A percentile compares a stretch with the other conserved stretches of the same genome.
These are phyloP conservation scores for Glebionis coronaria DNA, from an alignment of 129 eudicot species.

Conservation along the genomic window DNA sequence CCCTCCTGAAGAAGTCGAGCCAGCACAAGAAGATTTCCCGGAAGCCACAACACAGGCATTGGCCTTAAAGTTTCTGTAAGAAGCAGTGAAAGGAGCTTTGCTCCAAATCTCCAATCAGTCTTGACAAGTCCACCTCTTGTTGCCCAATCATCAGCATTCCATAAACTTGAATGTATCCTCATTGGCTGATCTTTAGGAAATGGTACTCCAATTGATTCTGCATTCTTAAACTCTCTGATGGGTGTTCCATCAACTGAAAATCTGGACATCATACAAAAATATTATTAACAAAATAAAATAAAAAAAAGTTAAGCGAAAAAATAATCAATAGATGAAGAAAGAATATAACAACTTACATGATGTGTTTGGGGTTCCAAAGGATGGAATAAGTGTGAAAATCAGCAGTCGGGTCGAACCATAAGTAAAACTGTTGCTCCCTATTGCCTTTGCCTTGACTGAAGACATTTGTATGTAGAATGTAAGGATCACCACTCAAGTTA, in stretches of 20 bases:
- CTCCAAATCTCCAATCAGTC: slow-evolving; percentile 72
- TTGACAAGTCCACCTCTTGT: slow-evolving; percentile 67
- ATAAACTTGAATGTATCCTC: slow-evolving; percentile 66
- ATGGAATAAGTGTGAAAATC: slow-evolving; percentile 69
- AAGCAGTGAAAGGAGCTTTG: slow-evolving; percentile 66
- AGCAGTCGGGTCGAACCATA: slow-evolving; percentile 72
- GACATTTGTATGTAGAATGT: slow-evolving; percentile 34
- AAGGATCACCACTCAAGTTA: slow-evolving; percentile 36
- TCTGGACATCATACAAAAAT: slow-evolving; percentile 17
- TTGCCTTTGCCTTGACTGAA: slow-evolving; percentile 60
- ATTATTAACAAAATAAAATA: too few relatives aligned
- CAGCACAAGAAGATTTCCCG: slow-evolving; percentile 44
- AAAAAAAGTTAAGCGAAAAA: too few relatives aligned
- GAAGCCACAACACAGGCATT: slow-evolving; percentile 51
- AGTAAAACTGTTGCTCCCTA: slow-evolving; percentile 59
- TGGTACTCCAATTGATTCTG: slow-evolving; percentile 49
- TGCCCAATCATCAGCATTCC: slow-evolving; percentile 85
- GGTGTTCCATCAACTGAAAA: slow-evolving; percentile 76
- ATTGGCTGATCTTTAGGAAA: slow-evolving; percentile 56
- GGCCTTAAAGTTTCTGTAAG: slow-evolving; percentile 51
- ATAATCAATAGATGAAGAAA: too few relatives aligned
- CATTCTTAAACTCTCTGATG: slow-evolving; percentile 59
- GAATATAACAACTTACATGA: slow-evolving; percentile 32
- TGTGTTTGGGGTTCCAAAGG: slow-evolving; percentile 59
- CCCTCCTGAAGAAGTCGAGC: not conserved